Evolutionary conservation across 768 basidiomycete species (phyloP), one percentile per base, ranked within the genome.

Genomic region (Suillus subaureus): DNA sequence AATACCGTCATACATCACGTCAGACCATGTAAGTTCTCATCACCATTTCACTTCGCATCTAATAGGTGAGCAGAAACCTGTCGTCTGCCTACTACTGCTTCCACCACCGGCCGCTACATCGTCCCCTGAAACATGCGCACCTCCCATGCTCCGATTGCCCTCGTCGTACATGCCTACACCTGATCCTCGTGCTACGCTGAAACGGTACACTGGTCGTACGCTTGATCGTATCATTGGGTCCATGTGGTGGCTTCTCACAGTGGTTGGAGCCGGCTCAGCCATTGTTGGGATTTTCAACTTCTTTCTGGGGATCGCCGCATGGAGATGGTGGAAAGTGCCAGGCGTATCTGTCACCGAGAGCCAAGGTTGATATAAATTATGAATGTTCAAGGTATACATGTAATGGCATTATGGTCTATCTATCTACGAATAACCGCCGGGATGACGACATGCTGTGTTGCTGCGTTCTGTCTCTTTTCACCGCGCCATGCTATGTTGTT

Each of bases 1-100:
- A 43, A 84, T 95, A 67, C 92, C 91, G 16, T 88, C 90, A 0
- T 93, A 96, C 76, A 92, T 90, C 16, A 87, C 91, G 4, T 96
- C 94, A 13, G 97, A 99, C 77, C 97, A 99, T 78, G 91, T 91
- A 78, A 49, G 89, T 78, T 16, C 21, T 43, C 16, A 55, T 15
- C 45, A 23, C 54, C 49, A 42, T 39, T 47, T 7, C 56, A 54
- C 40, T 28, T 16, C 58, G 26, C 18, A 40, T 43, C 63, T 69
- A 23, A 69, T 62, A 54, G 33, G 13, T 56, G 64, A 26, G 15
- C 69, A 93, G 91, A 97, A 97, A 89, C 96, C 96, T 1, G 85
- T 99, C 60, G 88, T 94, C 18, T 83, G 87, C 37, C 79, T 95
- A 43, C 82, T 96, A 15, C 80, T 87, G 33, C 81, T 95, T 31